A percentile compares a stretch with the other conserved stretches of the same genome.
Evolutionary conservation across 306 rosid genomes (phyloP).

Genomic region (Herpetospermum pedunculosum): DNA sequence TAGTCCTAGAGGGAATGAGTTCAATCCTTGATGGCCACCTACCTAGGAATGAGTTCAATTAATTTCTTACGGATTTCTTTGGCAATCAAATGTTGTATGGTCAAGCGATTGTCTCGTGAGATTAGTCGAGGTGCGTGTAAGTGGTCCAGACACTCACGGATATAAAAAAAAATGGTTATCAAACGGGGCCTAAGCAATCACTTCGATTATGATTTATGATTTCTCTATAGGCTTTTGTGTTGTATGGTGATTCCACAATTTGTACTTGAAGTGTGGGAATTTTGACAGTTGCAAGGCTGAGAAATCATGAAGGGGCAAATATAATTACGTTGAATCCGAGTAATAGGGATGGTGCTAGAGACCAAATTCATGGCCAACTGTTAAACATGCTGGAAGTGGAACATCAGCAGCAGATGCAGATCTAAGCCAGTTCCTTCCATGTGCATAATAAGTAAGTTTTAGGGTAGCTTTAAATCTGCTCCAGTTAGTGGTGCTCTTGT

Average conservation of each 20-base stretch:
- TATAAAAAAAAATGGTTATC: no score
- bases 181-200: no score
- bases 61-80: no score
- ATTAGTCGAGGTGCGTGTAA: no score
- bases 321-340: constrained; percentile 39
- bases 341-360: constrained; percentile 51
- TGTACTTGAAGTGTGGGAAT: constrained; percentile 4
- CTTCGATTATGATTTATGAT: not conserved
- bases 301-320: constrained; percentile 55
- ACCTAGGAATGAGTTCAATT: no score
- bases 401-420: not conserved
- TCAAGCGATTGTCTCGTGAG: no score
- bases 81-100: no score
- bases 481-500: not conserved
- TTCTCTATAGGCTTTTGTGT: not conserved
- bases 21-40: no score
- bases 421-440: not conserved
- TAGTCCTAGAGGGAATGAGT: no score
- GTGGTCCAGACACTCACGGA: no score
- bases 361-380: constrained; percentile 35
- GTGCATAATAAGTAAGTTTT: not conserved
- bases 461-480: not conserved
- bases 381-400: constrained; percentile 28
- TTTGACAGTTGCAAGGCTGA: constrained; percentile 65
- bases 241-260: not conserved